Conservation (phyloP, 2,329 filamentous ascomycete genomes). For the Teratosphaeria gauchensis region DNA sequence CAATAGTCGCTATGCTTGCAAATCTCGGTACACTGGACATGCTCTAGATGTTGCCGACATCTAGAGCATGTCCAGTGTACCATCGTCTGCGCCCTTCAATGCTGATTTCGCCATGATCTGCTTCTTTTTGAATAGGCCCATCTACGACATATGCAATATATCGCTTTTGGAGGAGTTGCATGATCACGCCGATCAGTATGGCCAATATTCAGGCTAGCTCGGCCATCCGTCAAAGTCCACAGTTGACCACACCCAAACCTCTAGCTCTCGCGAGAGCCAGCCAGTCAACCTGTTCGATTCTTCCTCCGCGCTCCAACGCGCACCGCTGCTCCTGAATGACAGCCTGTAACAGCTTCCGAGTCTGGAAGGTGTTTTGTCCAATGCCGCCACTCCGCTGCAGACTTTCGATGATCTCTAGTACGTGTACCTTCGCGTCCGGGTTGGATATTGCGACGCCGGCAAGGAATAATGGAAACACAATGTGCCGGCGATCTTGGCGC, state of each 20-base stretch:
- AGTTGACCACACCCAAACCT: conserved; percentile 42
- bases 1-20: no score
- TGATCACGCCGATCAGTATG: background rate
- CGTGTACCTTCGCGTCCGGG: conserved; percentile 35
- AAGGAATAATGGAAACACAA: conserved; percentile 47
- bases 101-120: no score
- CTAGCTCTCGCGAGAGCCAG: conserved; percentile 36
- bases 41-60: no score
- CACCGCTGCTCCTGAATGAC: conserved; percentile 41
- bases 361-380: conserved; percentile 38
- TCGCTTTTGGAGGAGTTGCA: background rate
- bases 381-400: conserved; percentile 39
- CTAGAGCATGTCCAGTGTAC: no score
- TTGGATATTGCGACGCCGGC: conserved; percentile 38
- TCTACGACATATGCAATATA: background rate
- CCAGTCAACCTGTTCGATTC: conserved; percentile 42
- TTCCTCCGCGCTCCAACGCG: conserved; percentile 29
- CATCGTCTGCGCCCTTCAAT: no score
- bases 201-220: background rate
- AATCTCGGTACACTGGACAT: no score
- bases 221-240: conserved; percentile 33
- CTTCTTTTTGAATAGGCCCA: no score
- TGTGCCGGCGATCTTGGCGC: conserved; percentile 34
- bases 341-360: conserved; percentile 36
- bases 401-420: conserved; percentile 39